Evolutionary conservation across 805 yeast genomes (phyloP).

Genomic region (Candida nanaspora): DNA sequence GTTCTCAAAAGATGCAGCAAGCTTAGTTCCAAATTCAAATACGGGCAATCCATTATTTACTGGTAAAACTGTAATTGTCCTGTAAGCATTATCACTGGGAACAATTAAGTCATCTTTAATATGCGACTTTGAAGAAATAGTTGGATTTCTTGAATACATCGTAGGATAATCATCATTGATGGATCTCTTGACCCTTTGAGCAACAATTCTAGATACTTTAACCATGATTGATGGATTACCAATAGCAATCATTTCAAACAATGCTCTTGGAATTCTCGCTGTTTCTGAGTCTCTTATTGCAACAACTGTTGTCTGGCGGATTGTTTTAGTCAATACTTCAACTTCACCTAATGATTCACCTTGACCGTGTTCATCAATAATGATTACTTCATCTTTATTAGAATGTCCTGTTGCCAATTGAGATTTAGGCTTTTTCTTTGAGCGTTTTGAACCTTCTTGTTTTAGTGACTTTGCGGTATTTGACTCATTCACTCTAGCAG

Average conservation of each 20-base stretch:
- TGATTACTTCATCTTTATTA: slow-evolving; percentile 12
- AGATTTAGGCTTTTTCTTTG: slow-evolving; percentile 5
- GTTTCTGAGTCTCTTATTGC: slow-evolving; percentile 93
- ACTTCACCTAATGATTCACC: slow-evolving; percentile 95
- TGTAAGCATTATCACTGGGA: slow-evolving; percentile 43
- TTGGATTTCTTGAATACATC: slow-evolving; percentile 7
- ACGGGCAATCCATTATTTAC: slow-evolving; percentile 79
- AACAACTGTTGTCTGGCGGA: slow-evolving; percentile 60
- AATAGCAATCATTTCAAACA: slow-evolving; percentile 78
- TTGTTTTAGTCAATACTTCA: slow-evolving; percentile 79
- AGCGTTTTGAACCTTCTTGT: slow-evolving; percentile 4
- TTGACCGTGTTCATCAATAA: slow-evolving; percentile 79
- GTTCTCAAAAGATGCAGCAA: slow-evolving; percentile 62
- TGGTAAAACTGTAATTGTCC: slow-evolving; percentile 83
- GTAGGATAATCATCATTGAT: slow-evolving; percentile 8
- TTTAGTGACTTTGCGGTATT: too few species aligned
- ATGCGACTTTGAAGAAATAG: slow-evolving; percentile 21
- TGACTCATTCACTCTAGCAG: slow-evolving; percentile 3
- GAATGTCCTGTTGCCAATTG: slow-evolving; percentile 1
- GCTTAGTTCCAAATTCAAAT: slow-evolving; percentile 68
- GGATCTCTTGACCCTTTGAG: slow-evolving; percentile 36
- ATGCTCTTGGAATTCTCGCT: slow-evolving; percentile 84
- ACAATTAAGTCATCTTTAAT: slow-evolving; percentile 23
- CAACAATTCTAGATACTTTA: slow-evolving; percentile 82
- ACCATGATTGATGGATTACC: slow-evolving; percentile 88